Evolutionary conservation across 208 protist species (phyloP), one percentile per base, ranked within the genome.

Genomic region (Trypanosoma lewisi): DNA sequence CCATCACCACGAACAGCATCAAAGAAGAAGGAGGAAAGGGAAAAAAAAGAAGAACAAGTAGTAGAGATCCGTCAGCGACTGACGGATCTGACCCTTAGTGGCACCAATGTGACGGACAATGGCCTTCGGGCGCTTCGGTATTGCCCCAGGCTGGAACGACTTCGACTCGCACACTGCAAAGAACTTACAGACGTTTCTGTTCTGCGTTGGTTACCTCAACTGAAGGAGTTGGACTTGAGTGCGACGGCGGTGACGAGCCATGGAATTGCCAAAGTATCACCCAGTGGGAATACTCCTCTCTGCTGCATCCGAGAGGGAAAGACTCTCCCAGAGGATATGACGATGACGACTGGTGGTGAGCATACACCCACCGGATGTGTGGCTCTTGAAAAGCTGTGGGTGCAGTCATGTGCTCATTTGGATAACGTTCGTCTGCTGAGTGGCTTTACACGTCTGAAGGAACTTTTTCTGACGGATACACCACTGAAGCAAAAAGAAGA

Each of bases 161-260:
- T 78, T 19, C 70, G 63, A 4, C 65, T 87, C 4, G 63, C 54
- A 2, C 66, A 66, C 27, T 80, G 76, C 16, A 47, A 58, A 9
- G 44, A 72, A 19, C 6, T 85, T 12, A 57, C 57, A n/a, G 39
- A 45, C 39, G 21, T 81, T 14, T 36, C 23, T 1, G 53, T 68
- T 25, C 61, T 82, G 52, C 63, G 60, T 41, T 47, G 63, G 41
- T 45, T 80, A 42, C n/a, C 50, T n/a, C 66, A 56, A 25, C 52
- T 87, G 61, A 52, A 56, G 27, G 77, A 80, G 17, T 57, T 87
- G 19, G 77, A 87, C 51, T 53, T 87, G 19, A 82, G 77, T 23
- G 66, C 39, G 21, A 78, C 77, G 0, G 61, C 41, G 2, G 50
- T 80, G 14, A 52, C 39, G n/a, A 63, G 58, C 9, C 27, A 39